phyloP scores from a whole-genome alignment of 129 eudicot genomes.

The Rutidosis leptorrhynchoides region DNA sequence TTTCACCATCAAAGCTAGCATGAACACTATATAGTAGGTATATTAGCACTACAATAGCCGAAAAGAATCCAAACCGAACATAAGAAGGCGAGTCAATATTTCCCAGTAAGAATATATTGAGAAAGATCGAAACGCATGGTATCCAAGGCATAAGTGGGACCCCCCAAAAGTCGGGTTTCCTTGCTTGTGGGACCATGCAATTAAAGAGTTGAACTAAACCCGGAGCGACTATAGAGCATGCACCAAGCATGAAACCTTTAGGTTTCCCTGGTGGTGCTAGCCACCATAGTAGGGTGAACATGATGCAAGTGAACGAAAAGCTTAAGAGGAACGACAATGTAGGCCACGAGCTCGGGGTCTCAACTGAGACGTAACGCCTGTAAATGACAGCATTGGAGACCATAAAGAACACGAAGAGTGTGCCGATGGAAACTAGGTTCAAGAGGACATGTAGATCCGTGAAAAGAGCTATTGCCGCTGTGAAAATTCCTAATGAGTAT shows the following conservation, averaged over 20 bases:
- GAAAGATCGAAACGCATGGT: slow-evolving; percentile 77
- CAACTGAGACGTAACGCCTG: slow-evolving; percentile 66
- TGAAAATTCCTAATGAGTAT: slow-evolving; percentile 68
- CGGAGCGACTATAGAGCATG: slow-evolving; percentile 44
- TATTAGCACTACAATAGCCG: slow-evolving; percentile 55
- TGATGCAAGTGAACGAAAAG: slow-evolving; percentile 55
- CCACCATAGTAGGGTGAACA: slow-evolving; percentile 80
- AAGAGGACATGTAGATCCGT: slow-evolving; percentile 79
- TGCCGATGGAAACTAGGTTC: slow-evolving; percentile 82
- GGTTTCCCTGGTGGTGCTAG: slow-evolving; percentile 72
- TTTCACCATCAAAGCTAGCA: slow-evolving; percentile 90
- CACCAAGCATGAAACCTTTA: slow-evolving; percentile 66
- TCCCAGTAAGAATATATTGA: slow-evolving; percentile 78
- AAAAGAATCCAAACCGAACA: slow-evolving; percentile 73
- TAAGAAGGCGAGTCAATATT: slow-evolving; percentile 68
- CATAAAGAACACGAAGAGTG: slow-evolving; percentile 89
- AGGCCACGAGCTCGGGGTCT: slow-evolving; percentile 78
- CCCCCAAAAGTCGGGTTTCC: slow-evolving; percentile 91
- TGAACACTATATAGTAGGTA: slow-evolving; percentile 89
- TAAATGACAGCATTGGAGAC: slow-evolving; percentile 94
- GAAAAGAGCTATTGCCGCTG: slow-evolving; percentile 79
- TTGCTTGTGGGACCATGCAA: slow-evolving; percentile 75
- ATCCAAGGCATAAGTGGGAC: slow-evolving; percentile 98
- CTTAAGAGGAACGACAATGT: slow-evolving; percentile 68
- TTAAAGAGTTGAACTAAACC: slow-evolving; percentile 56